These are phyloP conservation scores for Heliamphora pulchella DNA, from an alignment of 179 eudicot genomes.

Conservation along the genomic window DNA sequence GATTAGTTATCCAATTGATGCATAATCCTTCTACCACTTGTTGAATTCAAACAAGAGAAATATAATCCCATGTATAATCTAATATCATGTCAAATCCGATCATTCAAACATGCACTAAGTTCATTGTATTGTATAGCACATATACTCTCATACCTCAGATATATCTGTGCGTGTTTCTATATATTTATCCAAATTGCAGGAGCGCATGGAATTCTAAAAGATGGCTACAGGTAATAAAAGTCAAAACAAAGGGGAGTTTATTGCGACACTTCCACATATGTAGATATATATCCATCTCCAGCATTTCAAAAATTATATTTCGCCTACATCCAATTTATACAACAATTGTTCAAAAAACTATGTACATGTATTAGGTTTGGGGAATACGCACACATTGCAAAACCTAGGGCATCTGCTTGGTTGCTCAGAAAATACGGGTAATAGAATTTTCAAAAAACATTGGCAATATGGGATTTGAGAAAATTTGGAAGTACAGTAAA, in stretches of 20 bases:
- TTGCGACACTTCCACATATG: not conserved
- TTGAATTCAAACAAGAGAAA: too few relatives aligned
- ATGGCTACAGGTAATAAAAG: not conserved
- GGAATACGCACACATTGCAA: not conserved
- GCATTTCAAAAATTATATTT: not conserved
- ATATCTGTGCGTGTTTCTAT: not conserved
- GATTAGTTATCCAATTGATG: too few relatives aligned
- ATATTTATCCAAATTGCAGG: not conserved
- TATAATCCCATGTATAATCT: too few relatives aligned
- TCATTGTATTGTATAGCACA: not conserved
- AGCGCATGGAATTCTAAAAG: not conserved
- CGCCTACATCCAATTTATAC: too few relatives aligned
- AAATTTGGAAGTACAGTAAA: not conserved
- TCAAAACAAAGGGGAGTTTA: not conserved
- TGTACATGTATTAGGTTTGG: not conserved
- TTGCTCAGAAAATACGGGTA: too few relatives aligned
- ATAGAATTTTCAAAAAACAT: too few relatives aligned
- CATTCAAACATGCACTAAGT: not conserved
- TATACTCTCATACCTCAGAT: not conserved
- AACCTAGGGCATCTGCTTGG: conserved; percentile 6
- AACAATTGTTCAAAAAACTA: not conserved
- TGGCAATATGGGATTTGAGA: not conserved
- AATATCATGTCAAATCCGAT: not conserved
- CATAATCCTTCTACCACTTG: too few relatives aligned
- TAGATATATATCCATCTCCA: not conserved